Evolutionary conservation across 2,329 filamentous ascomycete genomes (phyloP).

Genomic region (Aureobasidium melanogenum): DNA sequence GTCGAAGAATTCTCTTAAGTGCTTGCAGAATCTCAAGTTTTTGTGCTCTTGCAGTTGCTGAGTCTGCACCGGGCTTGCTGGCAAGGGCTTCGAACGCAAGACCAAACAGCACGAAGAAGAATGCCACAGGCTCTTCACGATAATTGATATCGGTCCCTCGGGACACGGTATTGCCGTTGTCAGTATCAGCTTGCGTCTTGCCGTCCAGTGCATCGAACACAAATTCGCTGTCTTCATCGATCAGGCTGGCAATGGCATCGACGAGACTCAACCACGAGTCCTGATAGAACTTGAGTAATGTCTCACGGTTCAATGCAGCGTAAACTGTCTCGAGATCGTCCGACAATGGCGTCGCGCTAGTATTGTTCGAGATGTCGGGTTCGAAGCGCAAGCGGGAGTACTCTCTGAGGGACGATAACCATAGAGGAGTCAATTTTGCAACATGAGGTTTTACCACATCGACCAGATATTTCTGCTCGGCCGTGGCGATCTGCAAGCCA

Average conservation of each 20-base stretch:
- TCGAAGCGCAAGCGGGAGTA: slow-evolving; percentile 91
- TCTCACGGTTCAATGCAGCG: slow-evolving; percentile 87
- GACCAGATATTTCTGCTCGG: slow-evolving; percentile 79
- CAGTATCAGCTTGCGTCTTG: slow-evolving; percentile 43
- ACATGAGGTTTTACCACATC: slow-evolving; percentile 88
- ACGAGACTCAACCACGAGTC: slow-evolving; percentile 94
- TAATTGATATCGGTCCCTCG: slow-evolving; percentile 74
- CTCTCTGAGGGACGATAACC: slow-evolving; percentile 86
- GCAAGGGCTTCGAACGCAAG: slow-evolving; percentile 93
- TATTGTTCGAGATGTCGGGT: slow-evolving; percentile 87
- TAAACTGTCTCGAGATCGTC: slow-evolving; percentile 91
- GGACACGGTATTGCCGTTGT: slow-evolving; percentile 3
- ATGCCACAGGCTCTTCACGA: slow-evolving; percentile 91
- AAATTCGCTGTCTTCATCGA: slow-evolving; percentile 95
- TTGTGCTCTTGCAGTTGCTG: slow-evolving; percentile 23
- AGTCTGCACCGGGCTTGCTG: slow-evolving; percentile 56
- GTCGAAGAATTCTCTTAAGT: slow-evolving; percentile 88
- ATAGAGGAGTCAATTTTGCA: slow-evolving; percentile 79
- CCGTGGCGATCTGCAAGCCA: slow-evolving; percentile 88
- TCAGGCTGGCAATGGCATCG: slow-evolving; percentile 91
- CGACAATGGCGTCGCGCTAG: slow-evolving; percentile 60
- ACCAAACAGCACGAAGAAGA: slow-evolving; percentile 97
- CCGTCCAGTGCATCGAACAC: slow-evolving; percentile 95
- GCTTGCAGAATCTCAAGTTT: slow-evolving; percentile 76
- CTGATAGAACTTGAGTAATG: slow-evolving; percentile 89